Percentiles rank a stretch among this genome's conserved stretches.
These are phyloP conservation scores for Ophiosphaerella herpotricha DNA, from an alignment of 2,329 filamentous ascomycete species.

Conservation along the genomic window DNA sequence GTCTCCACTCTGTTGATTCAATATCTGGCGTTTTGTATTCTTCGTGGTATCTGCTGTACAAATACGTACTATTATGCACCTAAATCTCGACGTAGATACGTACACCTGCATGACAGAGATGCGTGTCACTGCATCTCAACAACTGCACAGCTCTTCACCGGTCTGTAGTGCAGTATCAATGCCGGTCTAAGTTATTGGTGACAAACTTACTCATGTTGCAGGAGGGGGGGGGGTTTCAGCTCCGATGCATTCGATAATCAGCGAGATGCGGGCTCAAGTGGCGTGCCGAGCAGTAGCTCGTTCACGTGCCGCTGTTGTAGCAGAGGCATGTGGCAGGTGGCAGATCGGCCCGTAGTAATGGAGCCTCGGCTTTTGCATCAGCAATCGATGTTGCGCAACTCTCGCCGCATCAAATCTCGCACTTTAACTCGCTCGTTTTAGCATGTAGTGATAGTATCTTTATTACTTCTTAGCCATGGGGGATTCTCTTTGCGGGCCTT, in stretches of 20 bases:
- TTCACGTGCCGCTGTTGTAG: constrained; percentile 9
- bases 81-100: neutral
- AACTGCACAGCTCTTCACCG: constrained; percentile 18
- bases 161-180: constrained; percentile 3
- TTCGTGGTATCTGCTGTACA: neutral
- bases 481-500: constrained; percentile 73
- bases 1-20: neutral
- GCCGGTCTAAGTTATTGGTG: neutral
- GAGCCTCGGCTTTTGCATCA: constrained; percentile 27
- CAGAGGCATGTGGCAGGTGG: constrained; percentile 2
- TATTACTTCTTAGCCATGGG: constrained; percentile 55
- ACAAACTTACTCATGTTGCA: neutral
- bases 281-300: neutral
- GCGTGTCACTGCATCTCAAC: constrained; percentile 9
- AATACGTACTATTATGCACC: neutral
- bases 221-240: neutral
- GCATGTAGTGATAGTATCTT: constrained; percentile 29
- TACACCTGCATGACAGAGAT: neutral
- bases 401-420: neutral
- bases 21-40: too few species aligned
- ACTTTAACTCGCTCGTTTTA: constrained; percentile 7
- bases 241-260: neutral
- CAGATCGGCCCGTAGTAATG: constrained; percentile 13
- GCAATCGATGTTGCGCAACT: neutral
- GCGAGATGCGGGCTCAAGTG: neutral